Conservation (phyloP, 2,329 filamentous ascomycete genomes). For the Ceratocystis cubensis region DNA sequence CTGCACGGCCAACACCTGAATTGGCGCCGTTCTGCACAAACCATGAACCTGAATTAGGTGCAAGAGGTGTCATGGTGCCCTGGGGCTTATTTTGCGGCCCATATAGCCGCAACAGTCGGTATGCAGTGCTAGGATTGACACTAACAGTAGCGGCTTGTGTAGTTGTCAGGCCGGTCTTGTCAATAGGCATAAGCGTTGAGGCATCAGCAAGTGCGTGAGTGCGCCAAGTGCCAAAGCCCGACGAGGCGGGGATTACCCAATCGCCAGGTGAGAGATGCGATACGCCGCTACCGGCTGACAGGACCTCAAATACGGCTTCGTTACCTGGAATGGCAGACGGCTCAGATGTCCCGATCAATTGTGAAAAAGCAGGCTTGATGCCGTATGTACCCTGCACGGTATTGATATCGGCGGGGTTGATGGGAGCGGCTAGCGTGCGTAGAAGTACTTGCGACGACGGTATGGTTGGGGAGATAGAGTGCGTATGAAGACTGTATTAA, state of each 20-base stretch:
- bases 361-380: constrained; percentile 64
- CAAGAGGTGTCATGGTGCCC: constrained; percentile 33
- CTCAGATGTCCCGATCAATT: constrained; percentile 59
- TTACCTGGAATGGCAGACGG: constrained; percentile 76
- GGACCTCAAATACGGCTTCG: constrained; percentile 87
- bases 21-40: constrained; percentile 97
- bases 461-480: constrained; percentile 65
- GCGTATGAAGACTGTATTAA: constrained; percentile 48
- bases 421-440: constrained; percentile 76
- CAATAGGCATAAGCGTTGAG: constrained; percentile 52
- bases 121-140: constrained; percentile 90
- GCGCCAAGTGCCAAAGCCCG: constrained; percentile 85
- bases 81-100: constrained; percentile 33
- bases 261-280: constrained; percentile 56
- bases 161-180: constrained; percentile 56
- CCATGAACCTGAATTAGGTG: constrained; percentile 57
- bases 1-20: constrained; percentile 78
- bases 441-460: constrained; percentile 56
- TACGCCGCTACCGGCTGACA: constrained; percentile 49
- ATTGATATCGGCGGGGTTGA: constrained; percentile 97
- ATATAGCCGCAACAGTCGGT: constrained; percentile 82
- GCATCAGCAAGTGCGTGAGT: constrained; percentile 66
- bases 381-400: constrained; percentile 96
- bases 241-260: constrained; percentile 80
- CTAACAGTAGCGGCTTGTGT: constrained; percentile 76